A percentile compares a stretch with the other conserved stretches of the same genome.
Evolutionary conservation across 768 basidiomycete species (phyloP).

Genomic region (Lactarius hengduanensis): DNA sequence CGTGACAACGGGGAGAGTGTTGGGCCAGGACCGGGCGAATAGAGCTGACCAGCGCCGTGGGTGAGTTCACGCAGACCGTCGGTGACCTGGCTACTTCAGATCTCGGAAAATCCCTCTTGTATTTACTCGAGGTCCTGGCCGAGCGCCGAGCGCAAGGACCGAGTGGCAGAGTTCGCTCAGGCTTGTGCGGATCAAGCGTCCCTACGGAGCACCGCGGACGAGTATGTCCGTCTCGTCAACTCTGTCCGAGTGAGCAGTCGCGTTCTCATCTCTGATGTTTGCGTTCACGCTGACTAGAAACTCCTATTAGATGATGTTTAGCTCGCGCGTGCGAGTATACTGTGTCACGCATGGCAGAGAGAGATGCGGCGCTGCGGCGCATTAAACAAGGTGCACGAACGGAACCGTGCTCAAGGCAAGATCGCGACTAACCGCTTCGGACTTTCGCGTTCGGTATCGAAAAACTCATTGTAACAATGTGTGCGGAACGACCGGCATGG

Average conservation of each 20-base stretch:
- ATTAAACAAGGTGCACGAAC: conserved; percentile 77
- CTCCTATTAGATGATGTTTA: conserved; percentile 70
- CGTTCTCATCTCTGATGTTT: background rate
- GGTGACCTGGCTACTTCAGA: conserved; percentile 72
- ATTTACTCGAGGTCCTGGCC: conserved; percentile 65
- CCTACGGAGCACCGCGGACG: conserved; percentile 83
- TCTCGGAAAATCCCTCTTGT: conserved; percentile 67
- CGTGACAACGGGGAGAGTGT: conserved; percentile 24
- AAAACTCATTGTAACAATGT: background rate
- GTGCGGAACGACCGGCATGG: conserved; percentile 86
- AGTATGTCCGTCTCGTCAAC: conserved; percentile 88
- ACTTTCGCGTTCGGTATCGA: too few species aligned
- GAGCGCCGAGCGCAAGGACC: conserved; percentile 68
- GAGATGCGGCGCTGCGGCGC: conserved; percentile 70
- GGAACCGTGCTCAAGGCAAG: conserved; percentile 72
- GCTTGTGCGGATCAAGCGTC: conserved; percentile 80
- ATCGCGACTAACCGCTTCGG: conserved; percentile 67
- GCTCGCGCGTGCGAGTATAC: conserved; percentile 70
- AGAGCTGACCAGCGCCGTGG: conserved; percentile 69
- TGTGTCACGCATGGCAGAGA: conserved; percentile 73
- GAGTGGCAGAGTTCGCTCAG: conserved; percentile 71
- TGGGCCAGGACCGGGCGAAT: conserved; percentile 13
- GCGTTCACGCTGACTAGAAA: background rate
- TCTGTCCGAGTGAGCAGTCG: conserved; percentile 63
- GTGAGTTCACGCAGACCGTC: conserved; percentile 79